Evolutionary conservation across 257 asterid genomes (phyloP).

Genomic region (Nyctanthes arbortristis): DNA sequence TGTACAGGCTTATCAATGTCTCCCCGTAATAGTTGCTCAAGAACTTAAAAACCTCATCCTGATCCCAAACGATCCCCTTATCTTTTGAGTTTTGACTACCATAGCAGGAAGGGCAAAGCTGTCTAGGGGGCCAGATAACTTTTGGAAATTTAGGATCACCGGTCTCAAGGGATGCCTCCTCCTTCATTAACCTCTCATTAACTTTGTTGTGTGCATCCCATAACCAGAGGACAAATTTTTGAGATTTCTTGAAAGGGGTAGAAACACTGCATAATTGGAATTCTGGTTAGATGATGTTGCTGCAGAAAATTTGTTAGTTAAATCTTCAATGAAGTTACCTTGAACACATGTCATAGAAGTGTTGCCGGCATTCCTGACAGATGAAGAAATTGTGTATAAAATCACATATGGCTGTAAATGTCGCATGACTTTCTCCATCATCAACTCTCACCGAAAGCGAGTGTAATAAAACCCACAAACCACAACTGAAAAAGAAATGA

Average conservation of each 20-base stretch:
- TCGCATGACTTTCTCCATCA: constrained; percentile 79
- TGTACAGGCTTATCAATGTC: constrained; percentile 46
- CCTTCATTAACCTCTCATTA: constrained; percentile 74
- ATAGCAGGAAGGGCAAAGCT: constrained; percentile 84
- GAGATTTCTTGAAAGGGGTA: constrained; percentile 65
- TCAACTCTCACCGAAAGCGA: constrained; percentile 86
- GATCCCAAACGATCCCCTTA: constrained; percentile 51
- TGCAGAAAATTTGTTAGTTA: constrained; percentile 10
- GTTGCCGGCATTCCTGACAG: constrained; percentile 94
- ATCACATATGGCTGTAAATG: constrained; percentile 72
- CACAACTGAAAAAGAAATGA: constrained; percentile 68
- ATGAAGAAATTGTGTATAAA: constrained; percentile 75
- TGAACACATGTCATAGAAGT: constrained; percentile 81
- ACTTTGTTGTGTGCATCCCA: constrained; percentile 93
- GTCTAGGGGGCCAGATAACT: constrained; percentile 73
- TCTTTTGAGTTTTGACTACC: constrained; percentile 24
- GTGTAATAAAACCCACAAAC: constrained; percentile 89
- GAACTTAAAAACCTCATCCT: constrained; percentile 59
- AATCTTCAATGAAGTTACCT: constrained; percentile 42
- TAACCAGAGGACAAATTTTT: constrained; percentile 78
- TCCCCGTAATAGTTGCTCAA: constrained; percentile 67
- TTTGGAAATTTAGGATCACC: constrained; percentile 87
- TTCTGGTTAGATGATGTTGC: constrained; percentile 13
- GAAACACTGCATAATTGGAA: constrained; percentile 55
- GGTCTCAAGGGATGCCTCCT: constrained; percentile 57